These are phyloP conservation scores for Daldinia decipiens DNA, from an alignment of 495 filamentous ascomycete species.

Conservation along the genomic window DNA sequence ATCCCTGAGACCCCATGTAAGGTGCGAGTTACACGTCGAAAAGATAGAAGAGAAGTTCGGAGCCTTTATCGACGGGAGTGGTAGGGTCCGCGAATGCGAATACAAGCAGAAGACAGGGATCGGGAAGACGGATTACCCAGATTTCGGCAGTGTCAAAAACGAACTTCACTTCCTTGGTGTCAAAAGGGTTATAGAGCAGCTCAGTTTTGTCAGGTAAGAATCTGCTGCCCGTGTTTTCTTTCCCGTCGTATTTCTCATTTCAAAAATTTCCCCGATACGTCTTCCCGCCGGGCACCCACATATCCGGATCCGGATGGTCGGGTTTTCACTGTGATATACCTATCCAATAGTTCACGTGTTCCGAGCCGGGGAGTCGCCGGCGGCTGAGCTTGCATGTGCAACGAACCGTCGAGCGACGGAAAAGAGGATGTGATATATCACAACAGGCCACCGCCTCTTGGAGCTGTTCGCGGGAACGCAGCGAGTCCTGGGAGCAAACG, in stretches of 20 bases:
- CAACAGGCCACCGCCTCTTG: constrained; percentile 3
- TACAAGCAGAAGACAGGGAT: constrained; percentile 51
- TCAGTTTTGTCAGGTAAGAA: constrained; percentile 62
- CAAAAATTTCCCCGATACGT: constrained; percentile 7
- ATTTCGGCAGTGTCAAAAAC: constrained; percentile 48
- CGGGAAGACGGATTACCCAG: constrained; percentile 54
- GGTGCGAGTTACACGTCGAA: constrained; percentile 82
- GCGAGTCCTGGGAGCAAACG: constrained; percentile 8
- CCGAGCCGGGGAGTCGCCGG: constrained; percentile 27
- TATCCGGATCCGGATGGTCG: constrained; percentile 32
- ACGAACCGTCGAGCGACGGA: constrained; percentile 39
- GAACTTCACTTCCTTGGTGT: constrained; percentile 54
- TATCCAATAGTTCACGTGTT: constrained; percentile 28
- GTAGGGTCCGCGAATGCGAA: constrained; percentile 33
- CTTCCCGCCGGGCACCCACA: constrained; percentile 28
- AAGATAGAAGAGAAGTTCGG: constrained; percentile 55
- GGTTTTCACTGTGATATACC: constrained; percentile 15
- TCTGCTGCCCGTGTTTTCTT: not conserved
- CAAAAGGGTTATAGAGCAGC: constrained; percentile 53
- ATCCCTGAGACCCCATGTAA: constrained; percentile 63
- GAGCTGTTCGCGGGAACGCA: constrained; percentile 24
- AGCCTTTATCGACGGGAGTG: constrained; percentile 22
- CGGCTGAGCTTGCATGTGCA: constrained; percentile 41
- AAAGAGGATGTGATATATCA: constrained; percentile 30
- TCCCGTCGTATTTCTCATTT: constrained; percentile 11